Evolutionary conservation across 2,329 filamentous ascomycete genomes (phyloP), one percentile per base, ranked within the genome.

Genomic region (Epicoccum sorghinum): DNA sequence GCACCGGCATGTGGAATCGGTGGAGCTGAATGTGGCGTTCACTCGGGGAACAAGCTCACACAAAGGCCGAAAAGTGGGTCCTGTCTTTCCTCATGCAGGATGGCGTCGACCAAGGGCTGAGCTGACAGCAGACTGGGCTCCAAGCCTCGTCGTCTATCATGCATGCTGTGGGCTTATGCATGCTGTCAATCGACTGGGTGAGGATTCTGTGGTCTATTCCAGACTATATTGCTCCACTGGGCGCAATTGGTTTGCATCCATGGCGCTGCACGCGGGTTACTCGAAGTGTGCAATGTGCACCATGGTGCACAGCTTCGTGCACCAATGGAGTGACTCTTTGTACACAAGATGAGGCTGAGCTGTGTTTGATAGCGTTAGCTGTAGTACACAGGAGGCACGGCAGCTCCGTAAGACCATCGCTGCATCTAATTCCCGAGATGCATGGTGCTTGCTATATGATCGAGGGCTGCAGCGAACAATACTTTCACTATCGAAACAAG

Each of bases 331-430:
- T 41, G 49, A 41, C 36, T 49, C 36, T 29, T 8, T 33, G 30
- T 49, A 46, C 27, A 45, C 7, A 33, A 33, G 10, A n/a, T 30
- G 27, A 52, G 47, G 42, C 38, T 44, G 53, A 56, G 27, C 23
- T 47, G 38, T 37, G 33, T 36, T 44, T 37, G 24, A 52, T 48
- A 47, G 47, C 40, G 40, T 40, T 45, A 32, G 52, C 39, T 30
- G 22, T 27, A 47, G 33, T 41, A 32, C 43, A 44, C 39, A 47
- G 18, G 47, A 52, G 53, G 43, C 40, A 44, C 42, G 42, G 53
- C 43, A 47, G 14, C 47, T 12, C 47, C 47, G 53, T 48, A 9
- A 42, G 27, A 27, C 27, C 18, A 7, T 43, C 32, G 22, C 25
- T 12, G 32, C 47, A 52, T 32, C 44, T 40, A 25, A 10, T 22